Conservation (phyloP, 2,329 filamentous ascomycete genomes). For the Aspergillus pseudoglaucus region DNA sequence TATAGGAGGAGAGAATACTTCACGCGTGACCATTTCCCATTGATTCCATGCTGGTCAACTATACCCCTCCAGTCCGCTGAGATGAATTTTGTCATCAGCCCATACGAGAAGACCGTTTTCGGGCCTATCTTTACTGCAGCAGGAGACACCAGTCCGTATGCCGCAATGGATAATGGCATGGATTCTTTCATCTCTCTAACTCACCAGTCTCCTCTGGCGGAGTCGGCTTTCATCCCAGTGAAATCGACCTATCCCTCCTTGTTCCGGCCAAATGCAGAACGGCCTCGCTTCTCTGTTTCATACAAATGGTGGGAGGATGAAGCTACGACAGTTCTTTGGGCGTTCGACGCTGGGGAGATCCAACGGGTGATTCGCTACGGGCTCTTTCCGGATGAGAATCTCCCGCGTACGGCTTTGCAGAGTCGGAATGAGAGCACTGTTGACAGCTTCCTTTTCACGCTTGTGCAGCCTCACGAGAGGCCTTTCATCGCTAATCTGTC, state of each 20-base stretch:
- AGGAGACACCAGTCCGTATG: neutral
- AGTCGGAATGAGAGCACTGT: slow-evolving; percentile 27
- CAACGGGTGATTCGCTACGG: slow-evolving; percentile 32
- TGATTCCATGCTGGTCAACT: neutral
- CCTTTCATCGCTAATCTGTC: slow-evolving; percentile 22
- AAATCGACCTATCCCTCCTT: slow-evolving; percentile 22
- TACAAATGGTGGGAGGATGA: slow-evolving; percentile 40
- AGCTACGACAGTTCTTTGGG: slow-evolving; percentile 31
- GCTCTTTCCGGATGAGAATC: slow-evolving; percentile 29
- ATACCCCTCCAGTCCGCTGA: neutral
- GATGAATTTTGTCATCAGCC: slow-evolving; percentile 2
- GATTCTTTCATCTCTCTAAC: neutral
- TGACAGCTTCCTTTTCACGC: slow-evolving; percentile 24
- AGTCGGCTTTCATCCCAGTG: slow-evolving; percentile 7
- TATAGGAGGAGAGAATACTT: neutral
- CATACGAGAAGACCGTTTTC: slow-evolving; percentile 3
- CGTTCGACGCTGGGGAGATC: slow-evolving; percentile 32
- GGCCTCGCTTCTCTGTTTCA: slow-evolving; percentile 25
- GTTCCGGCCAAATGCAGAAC: slow-evolving; percentile 23
- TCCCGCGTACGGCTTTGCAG: slow-evolving; percentile 29
- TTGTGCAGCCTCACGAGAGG: slow-evolving; percentile 23
- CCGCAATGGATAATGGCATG: neutral
- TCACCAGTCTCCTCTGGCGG: neutral
- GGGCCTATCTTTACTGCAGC: neutral
- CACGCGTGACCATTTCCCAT: neutral